Conservation (phyloP, 768 basidiomycete species). For the Amyloporia xantha region DNA sequence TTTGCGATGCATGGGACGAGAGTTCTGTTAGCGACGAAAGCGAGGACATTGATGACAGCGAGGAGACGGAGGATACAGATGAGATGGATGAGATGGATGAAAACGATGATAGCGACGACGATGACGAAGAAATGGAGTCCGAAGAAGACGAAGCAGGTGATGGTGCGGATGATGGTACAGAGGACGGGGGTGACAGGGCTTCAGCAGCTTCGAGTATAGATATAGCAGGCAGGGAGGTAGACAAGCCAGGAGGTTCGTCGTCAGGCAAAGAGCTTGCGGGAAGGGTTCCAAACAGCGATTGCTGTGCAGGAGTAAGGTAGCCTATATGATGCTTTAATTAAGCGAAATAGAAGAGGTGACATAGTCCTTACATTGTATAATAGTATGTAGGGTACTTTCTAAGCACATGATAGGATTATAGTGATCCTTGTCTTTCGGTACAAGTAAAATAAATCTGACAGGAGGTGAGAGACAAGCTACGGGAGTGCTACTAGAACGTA, state of each 20-base stretch:
- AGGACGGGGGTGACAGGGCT: conserved; percentile 8
- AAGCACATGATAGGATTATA: conserved; percentile 83
- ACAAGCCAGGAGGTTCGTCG: conserved; percentile 11
- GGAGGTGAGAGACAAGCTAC: background rate
- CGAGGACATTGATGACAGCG: conserved; percentile 27
- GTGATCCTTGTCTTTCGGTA: conserved; percentile 79
- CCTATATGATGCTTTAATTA: conserved; percentile 28
- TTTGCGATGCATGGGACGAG: conserved; percentile 12
- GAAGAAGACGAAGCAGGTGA: conserved; percentile 21
- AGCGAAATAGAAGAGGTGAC: background rate
- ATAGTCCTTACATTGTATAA: conserved; percentile 55
- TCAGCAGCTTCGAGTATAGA: background rate
- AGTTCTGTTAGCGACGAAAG: conserved; percentile 23
- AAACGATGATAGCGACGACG: conserved; percentile 24
- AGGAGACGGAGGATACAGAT: conserved; percentile 27
- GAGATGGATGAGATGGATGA: conserved; percentile 22
- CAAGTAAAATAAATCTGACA: conserved; percentile 65
- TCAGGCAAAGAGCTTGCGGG: conserved; percentile 33
- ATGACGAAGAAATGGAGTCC: conserved; percentile 32
- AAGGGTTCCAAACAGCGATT: conserved; percentile 58
- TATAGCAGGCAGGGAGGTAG: background rate
- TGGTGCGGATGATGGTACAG: conserved; percentile 5
- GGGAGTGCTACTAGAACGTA: conserved; percentile 24
- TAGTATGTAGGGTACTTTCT: conserved; percentile 63
- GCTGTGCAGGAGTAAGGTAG: conserved; percentile 64